These are phyloP conservation scores for Sporothrix schenckii DNA, from an alignment of 2,329 filamentous ascomycete genomes.

Conservation along the genomic window DNA sequence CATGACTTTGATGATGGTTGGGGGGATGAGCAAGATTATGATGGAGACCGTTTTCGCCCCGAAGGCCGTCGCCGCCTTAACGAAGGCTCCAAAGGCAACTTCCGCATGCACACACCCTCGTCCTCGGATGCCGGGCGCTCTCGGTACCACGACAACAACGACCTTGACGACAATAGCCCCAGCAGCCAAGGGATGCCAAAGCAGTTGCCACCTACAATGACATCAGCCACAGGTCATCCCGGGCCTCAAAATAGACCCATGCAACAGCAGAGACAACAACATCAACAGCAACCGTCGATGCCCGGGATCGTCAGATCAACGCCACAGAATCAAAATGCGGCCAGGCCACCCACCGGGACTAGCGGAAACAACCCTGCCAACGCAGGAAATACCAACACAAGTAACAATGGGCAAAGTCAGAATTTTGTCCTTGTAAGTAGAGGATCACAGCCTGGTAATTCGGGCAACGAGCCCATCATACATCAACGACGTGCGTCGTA, in stretches of 20 bases:
- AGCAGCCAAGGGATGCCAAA: no score
- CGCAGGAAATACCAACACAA: neutral
- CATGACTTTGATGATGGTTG: neutral
- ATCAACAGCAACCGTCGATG: neutral
- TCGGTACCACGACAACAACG: neutral
- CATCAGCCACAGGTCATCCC: neutral
- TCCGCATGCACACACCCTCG: neutral
- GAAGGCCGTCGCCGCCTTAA: neutral
- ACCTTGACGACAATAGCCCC: neutral
- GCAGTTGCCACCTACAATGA: neutral
- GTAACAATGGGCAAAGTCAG: neutral
- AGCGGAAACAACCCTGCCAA: neutral
- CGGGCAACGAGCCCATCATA: slow-evolving; percentile 18
- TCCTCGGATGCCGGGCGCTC: neutral
- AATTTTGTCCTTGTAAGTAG: neutral
- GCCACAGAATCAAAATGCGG: neutral
- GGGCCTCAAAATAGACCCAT: neutral
- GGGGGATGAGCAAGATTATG: neutral
- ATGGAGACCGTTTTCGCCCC: neutral
- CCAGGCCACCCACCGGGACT: neutral
- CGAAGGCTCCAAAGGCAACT: neutral
- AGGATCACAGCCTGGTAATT: neutral
- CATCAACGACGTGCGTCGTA: neutral
- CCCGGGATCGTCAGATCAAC: neutral
- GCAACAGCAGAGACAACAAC: slow-evolving; percentile 1